These are phyloP conservation scores for Hura crepitans DNA, from an alignment of 441 rosid species.

Conservation along the genomic window DNA sequence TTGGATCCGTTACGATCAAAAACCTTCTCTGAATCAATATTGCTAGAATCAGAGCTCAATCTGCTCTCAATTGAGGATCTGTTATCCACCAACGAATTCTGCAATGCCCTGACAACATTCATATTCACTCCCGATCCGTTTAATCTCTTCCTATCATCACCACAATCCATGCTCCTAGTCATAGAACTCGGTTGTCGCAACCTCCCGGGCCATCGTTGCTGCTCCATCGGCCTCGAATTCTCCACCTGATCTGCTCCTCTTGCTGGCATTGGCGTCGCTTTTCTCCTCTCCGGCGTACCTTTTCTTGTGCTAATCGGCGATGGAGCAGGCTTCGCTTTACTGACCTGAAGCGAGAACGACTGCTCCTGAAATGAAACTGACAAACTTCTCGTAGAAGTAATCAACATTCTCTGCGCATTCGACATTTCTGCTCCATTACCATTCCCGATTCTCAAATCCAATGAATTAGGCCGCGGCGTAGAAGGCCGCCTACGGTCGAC, in stretches of 20 bases:
- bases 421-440: slow-evolving; percentile 33
- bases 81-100: slow-evolving; percentile 42
- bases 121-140: slow-evolving; percentile 41
- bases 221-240: slow-evolving; percentile 53
- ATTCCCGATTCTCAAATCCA: slow-evolving; percentile 38
- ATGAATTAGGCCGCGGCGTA: slow-evolving; percentile 39
- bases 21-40: slow-evolving; percentile 28
- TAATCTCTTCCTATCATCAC: slow-evolving; percentile 43
- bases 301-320: slow-evolving; percentile 47
- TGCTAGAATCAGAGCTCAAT: slow-evolving; percentile 42
- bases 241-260: slow-evolving; percentile 49
- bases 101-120: slow-evolving; percentile 55
- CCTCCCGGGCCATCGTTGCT: slow-evolving; percentile 81
- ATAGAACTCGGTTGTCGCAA: slow-evolving; percentile 41
- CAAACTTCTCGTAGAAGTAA: slow-evolving; percentile 70
- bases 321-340: slow-evolving; percentile 64
- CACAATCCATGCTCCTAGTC: slow-evolving; percentile 58
- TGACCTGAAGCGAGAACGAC: slow-evolving; percentile 55
- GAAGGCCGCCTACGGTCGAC: slow-evolving; percentile 51
- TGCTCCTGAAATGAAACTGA: slow-evolving; percentile 83
- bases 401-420: slow-evolving; percentile 57
- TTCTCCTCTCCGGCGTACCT: slow-evolving; percentile 74
- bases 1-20: slow-evolving; percentile 30
- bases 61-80: slow-evolving; percentile 47
- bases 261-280: slow-evolving; percentile 30